phyloP scores from a whole-genome alignment of 768 basidiomycete species.

The Phanerochaete carnosa region DNA sequence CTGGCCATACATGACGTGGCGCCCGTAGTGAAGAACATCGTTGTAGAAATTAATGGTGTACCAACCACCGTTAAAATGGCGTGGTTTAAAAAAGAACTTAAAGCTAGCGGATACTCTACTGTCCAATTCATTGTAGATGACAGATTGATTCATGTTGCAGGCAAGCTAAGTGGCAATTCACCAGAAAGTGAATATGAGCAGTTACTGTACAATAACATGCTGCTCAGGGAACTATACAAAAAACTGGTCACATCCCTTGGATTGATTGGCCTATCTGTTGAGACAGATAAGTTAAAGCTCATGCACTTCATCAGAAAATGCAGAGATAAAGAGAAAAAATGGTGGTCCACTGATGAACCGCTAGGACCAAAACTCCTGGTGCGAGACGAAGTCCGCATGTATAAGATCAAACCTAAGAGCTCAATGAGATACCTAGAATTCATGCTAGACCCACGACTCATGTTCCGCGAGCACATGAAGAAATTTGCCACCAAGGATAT shows the following conservation, averaged over 20 bases:
- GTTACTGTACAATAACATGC: not conserved
- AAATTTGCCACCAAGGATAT: conserved; percentile 11
- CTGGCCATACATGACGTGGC: conserved; percentile 7
- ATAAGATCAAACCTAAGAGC: not conserved
- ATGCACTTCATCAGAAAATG: conserved; percentile 11
- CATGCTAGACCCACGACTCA: conserved; percentile 13
- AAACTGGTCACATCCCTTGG: not conserved
- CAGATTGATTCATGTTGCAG: conserved; percentile 1
- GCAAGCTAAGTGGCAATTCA: not conserved
- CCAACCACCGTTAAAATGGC: not conserved
- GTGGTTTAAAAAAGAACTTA: not conserved
- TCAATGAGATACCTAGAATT: conserved; percentile 15
- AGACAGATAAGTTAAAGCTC: conserved; percentile 12
- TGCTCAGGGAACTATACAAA: not conserved
- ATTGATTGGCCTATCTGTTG: conserved; percentile 6
- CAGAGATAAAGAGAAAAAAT: not conserved
- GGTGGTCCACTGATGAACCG: not conserved
- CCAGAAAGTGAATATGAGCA: not conserved
- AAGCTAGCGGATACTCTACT: not conserved
- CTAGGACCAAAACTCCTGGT: not conserved
- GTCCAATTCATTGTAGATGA: conserved; percentile 16
- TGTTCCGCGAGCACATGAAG: conserved; percentile 6
- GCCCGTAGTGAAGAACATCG: not conserved
- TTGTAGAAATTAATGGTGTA: no score
- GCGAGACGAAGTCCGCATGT: conserved; percentile 6